Conservation (phyloP, 495 filamentous ascomycete genomes). For the Podospora pseudocomata region DNA sequence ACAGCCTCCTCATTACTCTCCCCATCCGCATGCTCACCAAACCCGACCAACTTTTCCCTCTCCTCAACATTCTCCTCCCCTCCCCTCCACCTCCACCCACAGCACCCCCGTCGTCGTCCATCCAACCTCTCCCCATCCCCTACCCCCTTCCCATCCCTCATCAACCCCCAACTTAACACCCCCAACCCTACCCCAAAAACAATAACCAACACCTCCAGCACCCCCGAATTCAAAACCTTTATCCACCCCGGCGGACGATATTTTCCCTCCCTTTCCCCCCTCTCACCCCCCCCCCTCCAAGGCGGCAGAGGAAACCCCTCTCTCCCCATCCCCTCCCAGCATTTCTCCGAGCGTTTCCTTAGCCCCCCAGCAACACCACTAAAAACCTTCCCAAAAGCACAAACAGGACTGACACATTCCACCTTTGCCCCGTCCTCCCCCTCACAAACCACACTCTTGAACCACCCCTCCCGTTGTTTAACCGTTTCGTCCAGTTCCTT, state of each 20-base stretch:
- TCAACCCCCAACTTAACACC: neutral
- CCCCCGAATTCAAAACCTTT: neutral
- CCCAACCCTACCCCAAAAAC: neutral
- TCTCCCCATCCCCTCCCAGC: neutral
- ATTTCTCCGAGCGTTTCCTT: neutral
- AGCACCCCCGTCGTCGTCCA: neutral
- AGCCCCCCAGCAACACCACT: neutral
- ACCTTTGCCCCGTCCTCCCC: neutral
- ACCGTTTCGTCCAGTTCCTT: neutral
- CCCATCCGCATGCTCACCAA: neutral
- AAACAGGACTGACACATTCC: neutral
- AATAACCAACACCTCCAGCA: neutral
- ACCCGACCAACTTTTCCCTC: slow-evolving; percentile 10
- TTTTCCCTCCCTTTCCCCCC: neutral
- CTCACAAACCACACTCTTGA: neutral
- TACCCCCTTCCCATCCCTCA: neutral
- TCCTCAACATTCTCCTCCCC: neutral
- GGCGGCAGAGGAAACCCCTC: neutral
- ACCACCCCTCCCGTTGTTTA: neutral
- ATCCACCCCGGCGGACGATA: neutral
- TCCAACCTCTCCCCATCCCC: neutral
- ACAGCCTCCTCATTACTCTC: neutral
- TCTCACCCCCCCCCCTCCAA: neutral
- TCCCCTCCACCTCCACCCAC: neutral
- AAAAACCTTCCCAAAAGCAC: slow-evolving; percentile 1